These are phyloP conservation scores for Balamuthia mandrillaris DNA, from an alignment of 208 protist genomes.

Conservation along the genomic window DNA sequence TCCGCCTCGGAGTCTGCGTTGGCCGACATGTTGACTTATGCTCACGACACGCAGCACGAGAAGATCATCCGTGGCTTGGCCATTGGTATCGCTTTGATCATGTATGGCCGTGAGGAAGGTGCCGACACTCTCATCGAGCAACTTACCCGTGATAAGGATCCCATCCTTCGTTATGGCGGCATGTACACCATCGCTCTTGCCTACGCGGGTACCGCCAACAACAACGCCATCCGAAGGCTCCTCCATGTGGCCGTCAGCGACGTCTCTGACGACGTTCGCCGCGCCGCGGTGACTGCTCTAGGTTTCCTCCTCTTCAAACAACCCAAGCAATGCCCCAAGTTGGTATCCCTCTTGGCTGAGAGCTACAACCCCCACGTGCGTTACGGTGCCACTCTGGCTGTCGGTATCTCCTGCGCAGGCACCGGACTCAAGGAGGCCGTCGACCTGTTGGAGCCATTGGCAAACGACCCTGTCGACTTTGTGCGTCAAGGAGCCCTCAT, in stretches of 20 bases:
- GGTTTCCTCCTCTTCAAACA: constrained; percentile 95
- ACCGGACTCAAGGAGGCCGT: constrained; percentile 88
- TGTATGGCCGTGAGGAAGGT: constrained; percentile 93
- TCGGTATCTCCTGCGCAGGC: constrained; percentile 95
- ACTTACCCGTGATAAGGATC: constrained; percentile 87
- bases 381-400: constrained; percentile 93
- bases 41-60: constrained; percentile 97
- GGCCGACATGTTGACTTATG: constrained; percentile 85
- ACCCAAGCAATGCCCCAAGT: constrained; percentile 84
- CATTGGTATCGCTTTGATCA: constrained; percentile 93
- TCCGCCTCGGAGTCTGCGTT: constrained; percentile 75
- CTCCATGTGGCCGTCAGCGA: constrained; percentile 94
- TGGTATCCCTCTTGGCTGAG: constrained; percentile 84
- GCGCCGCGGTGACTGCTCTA: constrained; percentile 94
- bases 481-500: constrained; percentile 96
- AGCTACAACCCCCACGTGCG: constrained; percentile 98
- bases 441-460: constrained; percentile 88
- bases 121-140: constrained; percentile 88
- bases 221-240: constrained; percentile 86
- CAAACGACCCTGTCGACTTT: constrained; percentile 91
- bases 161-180: constrained; percentile 93
- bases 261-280: constrained; percentile 95
- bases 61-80: constrained; percentile 97
- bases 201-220: constrained; percentile 94
- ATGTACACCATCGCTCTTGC: constrained; percentile 95